phyloP scores from a whole-genome alignment of 306 rosid genomes.

The Quercus ilex region DNA sequence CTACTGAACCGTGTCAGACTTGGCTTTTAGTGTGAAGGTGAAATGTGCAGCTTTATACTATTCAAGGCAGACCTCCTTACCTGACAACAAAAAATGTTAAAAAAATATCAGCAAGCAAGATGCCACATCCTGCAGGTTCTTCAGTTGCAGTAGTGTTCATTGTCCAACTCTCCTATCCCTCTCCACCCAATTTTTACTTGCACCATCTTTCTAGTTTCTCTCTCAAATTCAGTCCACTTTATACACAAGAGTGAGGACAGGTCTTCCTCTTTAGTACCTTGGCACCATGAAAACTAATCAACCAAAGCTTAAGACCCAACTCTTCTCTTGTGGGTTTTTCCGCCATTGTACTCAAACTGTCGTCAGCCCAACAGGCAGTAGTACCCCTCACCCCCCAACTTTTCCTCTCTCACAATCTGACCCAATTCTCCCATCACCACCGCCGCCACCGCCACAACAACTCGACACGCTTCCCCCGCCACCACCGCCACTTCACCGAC shows the following conservation, averaged over 20 bases:
- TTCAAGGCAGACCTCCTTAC: too few relatives aligned
- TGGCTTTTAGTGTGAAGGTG: too few relatives aligned
- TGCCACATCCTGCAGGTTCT: too few relatives aligned
- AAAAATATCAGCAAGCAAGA: too few relatives aligned
- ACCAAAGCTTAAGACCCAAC: constrained; percentile 87
- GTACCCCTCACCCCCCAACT: constrained; percentile 41
- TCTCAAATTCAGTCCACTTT: too few relatives aligned
- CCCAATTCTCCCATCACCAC: constrained; percentile 19
- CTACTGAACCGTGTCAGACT: too few relatives aligned
- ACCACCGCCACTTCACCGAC: constrained; percentile 8
- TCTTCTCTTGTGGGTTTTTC: constrained; percentile 88
- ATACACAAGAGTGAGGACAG: too few relatives aligned
- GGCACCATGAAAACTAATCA: constrained; percentile 64
- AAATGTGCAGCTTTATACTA: too few relatives aligned
- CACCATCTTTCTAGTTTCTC: not conserved
- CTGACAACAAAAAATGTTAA: too few relatives aligned
- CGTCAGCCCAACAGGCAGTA: constrained; percentile 61
- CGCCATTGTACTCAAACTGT: constrained; percentile 87
- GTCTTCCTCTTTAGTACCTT: not conserved
- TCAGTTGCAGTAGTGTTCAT: too few relatives aligned
- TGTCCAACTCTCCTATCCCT: not conserved
- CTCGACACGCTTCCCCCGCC: not conserved
- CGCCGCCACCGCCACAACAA: constrained; percentile 1
- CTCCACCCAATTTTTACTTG: not conserved
- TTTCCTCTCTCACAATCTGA: constrained; percentile 37